phyloP scores from a whole-genome alignment of 176 grass and related monocot species.

The Juncus effusus region DNA sequence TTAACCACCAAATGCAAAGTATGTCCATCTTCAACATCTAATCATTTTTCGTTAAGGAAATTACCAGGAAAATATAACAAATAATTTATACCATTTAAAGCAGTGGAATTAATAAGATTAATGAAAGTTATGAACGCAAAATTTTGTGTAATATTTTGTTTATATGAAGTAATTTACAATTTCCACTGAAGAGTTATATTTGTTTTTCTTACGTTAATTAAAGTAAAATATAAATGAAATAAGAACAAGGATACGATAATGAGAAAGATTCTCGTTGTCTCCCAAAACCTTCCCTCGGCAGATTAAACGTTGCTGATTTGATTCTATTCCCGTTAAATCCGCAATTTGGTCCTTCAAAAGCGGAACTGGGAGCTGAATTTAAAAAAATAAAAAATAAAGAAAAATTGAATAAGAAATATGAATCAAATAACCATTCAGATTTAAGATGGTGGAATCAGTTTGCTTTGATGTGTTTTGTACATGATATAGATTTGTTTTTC shows the following conservation, averaged over 20 bases:
- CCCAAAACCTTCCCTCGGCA: constrained; percentile 88
- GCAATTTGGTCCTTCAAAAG: constrained; percentile 95
- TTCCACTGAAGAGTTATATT: constrained; percentile 12
- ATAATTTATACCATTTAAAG: no score
- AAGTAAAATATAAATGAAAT: constrained; percentile 16
- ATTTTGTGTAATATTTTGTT: no score
- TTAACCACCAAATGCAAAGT: constrained; percentile 98
- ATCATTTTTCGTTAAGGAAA: constrained; percentile 22
- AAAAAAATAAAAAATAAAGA: constrained; percentile 15
- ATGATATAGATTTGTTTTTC: background rate
- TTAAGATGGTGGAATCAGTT: no score
- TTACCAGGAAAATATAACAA: background rate
- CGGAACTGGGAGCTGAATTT: constrained; percentile 81
- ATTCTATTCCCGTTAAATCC: constrained; percentile 77
- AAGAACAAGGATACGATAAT: constrained; percentile 77
- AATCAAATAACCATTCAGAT: no score
- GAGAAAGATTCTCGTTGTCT: constrained; percentile 93
- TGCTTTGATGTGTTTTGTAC: constrained; percentile 5
- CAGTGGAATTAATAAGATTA: no score
- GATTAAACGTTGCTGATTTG: constrained; percentile 88
- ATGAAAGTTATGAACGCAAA: no score
- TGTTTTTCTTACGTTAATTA: background rate
- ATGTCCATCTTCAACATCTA: constrained; percentile 99
- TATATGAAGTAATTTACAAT: no score
- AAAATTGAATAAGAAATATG: constrained; percentile 18